These are phyloP conservation scores for Hymenoscyphus fructigenus DNA, from an alignment of 2,329 filamentous ascomycete genomes.

Conservation along the genomic window DNA sequence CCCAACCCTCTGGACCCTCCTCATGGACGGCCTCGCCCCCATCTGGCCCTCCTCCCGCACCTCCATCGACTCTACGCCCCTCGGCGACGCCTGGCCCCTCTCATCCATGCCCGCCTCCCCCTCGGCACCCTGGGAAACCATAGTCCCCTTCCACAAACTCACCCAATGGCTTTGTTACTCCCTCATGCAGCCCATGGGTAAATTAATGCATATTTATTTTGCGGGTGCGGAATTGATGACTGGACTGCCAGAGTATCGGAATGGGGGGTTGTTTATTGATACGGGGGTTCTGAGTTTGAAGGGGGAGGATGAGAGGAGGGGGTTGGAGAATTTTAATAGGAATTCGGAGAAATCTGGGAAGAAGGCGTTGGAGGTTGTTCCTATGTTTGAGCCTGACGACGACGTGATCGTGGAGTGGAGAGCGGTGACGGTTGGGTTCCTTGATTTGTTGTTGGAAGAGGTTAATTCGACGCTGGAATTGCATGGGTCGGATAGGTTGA, in stretches of 20 bases:
- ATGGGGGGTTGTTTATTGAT: constrained; percentile 84
- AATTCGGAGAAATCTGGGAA: constrained; percentile 72
- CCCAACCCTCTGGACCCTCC: constrained; percentile 83
- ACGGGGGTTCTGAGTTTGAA: constrained; percentile 80
- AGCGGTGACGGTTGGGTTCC: constrained; percentile 70
- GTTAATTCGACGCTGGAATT: constrained; percentile 69
- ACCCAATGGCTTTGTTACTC: constrained; percentile 96
- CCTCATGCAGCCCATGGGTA: constrained; percentile 87
- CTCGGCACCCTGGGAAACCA: constrained; percentile 68
- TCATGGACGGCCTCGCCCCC: constrained; percentile 80
- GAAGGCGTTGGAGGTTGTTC: constrained; percentile 71
- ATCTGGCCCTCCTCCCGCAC: constrained; percentile 92
- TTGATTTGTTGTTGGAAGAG: constrained; percentile 68
- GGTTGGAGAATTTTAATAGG: constrained; percentile 66
- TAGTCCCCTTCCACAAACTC: constrained; percentile 89
- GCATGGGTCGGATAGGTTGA: constrained; percentile 67
- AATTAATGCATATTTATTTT: constrained; percentile 76
- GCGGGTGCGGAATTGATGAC: constrained; percentile 80
- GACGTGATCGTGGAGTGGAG: constrained; percentile 81
- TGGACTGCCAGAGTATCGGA: constrained; percentile 87
- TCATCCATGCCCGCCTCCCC: constrained; percentile 67
- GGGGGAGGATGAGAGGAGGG: constrained; percentile 65
- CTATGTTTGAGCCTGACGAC: constrained; percentile 70
- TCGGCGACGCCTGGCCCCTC: constrained; percentile 95
- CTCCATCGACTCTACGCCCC: constrained; percentile 77